Base-by-base conservation (phyloP, 1,284 basidiomycete species). In the Ceratobasidium sp. region DNA sequence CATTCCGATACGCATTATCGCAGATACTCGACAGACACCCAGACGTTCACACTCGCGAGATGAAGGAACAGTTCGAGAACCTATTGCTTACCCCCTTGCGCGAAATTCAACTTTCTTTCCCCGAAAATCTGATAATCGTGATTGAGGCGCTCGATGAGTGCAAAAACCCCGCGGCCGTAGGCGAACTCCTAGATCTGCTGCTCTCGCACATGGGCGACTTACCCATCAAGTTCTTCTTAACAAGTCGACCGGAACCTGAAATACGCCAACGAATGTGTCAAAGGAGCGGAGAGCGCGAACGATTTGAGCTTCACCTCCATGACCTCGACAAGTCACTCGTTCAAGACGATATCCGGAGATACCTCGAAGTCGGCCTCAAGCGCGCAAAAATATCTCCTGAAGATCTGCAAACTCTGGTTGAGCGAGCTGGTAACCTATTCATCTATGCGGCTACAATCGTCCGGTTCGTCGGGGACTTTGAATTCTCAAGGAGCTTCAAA, bases 91-190 rank as follows among this genome's bases (percentile, higher is more conserved):
- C 56, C 1, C 76, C 78, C 9, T 28, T 79, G 10, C 67, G 67
- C 20, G 64, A 66, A 15, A n/a, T 57, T 5, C 54, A 23, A 23
- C 1, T 10, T 20, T 33, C 33, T 3, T 46, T 76, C 3, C 62
- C 74, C 2, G 26, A 59, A 2, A 40, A 52, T 6, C 50, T 71
- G 44, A 46, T 46, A 46, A 46, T 46, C 5, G 44, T 46, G 46
- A 48, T 74, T 42, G 84, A 85, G 77, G 84, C 83, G 3, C 66
- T 84, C 20, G 84, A 85, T 74, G 84, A 85, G 79, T 84, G 84
- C 74, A 81, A 50, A 57, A 44, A 62, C 28, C 48, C 26, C 38
- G 42, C 54, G 38, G 57, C 20, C n/a, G 52, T 38, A 26, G 26
- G 42, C 10, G 56, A 42, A 42, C 38, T 84, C 5, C 78, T 84